phyloP scores from a whole-genome alignment of 371 early-diverging fungal species.

The Mortierella sp. region DNA sequence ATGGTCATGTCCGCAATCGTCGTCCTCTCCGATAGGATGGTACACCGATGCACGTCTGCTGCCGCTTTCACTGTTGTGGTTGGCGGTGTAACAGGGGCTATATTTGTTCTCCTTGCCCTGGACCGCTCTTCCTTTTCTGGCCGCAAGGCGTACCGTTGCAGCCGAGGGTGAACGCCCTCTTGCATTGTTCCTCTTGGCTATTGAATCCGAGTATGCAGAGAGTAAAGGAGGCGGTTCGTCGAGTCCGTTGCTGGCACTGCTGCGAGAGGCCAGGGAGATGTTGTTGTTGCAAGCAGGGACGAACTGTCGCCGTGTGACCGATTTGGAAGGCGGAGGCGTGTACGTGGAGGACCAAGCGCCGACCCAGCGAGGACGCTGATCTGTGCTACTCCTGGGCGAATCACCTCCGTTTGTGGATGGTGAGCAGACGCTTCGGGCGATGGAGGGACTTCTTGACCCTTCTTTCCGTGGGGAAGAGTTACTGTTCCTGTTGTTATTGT shows the following conservation, averaged over 20 bases:
- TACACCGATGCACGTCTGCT: neutral
- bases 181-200: neutral
- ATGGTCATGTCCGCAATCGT: neutral
- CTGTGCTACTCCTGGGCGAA: conserved; percentile 4
- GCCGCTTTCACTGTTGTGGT: neutral
- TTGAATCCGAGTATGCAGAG: neutral
- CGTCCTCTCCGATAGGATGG: neutral
- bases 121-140: neutral
- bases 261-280: neutral
- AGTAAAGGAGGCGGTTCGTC: conserved; percentile 2
- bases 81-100: neutral
- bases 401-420: conserved; percentile 3
- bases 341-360: conserved; percentile 25
- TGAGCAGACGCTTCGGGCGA: conserved; percentile 6
- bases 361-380: conserved; percentile 25
- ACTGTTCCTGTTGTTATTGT: neutral
- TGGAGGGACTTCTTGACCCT: conserved; percentile 1
- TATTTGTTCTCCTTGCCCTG: neutral
- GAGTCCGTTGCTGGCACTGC: neutral
- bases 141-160: neutral
- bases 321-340: neutral
- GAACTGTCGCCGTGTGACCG: neutral
- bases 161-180: conserved; percentile 13
- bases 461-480: neutral
- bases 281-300: neutral